Evolutionary conservation across 495 filamentous ascomycete species (phyloP), one percentile per base, ranked within the genome.

Genomic region (Penicillium angulare): DNA sequence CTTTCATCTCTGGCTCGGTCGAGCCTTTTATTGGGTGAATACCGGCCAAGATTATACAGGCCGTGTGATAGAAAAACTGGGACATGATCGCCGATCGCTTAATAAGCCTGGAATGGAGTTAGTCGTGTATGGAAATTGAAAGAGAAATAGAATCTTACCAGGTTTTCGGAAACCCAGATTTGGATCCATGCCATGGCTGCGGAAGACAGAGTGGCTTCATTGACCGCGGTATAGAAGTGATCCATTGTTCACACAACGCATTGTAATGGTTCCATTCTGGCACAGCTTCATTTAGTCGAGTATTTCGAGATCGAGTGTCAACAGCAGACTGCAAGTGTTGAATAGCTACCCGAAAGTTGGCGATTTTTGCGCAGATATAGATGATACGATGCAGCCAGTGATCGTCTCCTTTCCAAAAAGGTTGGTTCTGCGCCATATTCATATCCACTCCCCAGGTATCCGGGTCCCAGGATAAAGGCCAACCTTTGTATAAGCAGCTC

Each of bases 401-500:
- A 50, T 96, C 90, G 64, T 96, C 91, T 29, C 80, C 74, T 15
- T 80, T 80, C 1, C 57, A 57, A 41, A 61, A 56, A 20, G 49
- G 56, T 7, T 70, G 79, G 32, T 69, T 69, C 20, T 70, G 69
- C 13, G 65, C 67, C 53, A 93, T 86, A 49, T 89, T 79, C 80
- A 97, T 86, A 57, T 97, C 87, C 32, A 97, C 68, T 2, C 87
- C 87, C 93, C 93, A 97, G 5, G 87, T 81, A 64, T 96, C 90
- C 3, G 92, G 92, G 35, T 96, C 82, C 91, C 91, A 97, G 1
- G 90, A 84, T 2, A 91, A 79, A 50, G 86, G 80, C 88, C 90
- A 95, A 66, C 90, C 90, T 66, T 90, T 89, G 50, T 88, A 83
- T 17, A 97, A 70, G 67, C 91, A 96, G 54, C 82, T 88, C 18